Base-by-base conservation (phyloP, 1,284 basidiomycete species). In the Boletus holoroseus region DNA sequence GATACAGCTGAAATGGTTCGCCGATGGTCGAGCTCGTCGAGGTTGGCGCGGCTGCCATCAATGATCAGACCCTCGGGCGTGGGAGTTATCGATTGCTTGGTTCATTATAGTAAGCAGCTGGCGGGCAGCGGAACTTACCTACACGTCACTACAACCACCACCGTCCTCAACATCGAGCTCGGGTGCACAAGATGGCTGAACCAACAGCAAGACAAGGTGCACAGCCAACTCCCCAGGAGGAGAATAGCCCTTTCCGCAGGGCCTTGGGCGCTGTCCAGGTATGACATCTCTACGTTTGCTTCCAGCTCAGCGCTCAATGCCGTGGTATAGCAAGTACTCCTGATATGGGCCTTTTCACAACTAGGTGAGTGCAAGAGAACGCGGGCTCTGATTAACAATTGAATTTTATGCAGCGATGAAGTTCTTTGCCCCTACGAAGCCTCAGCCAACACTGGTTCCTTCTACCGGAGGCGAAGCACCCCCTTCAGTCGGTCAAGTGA, bases 301-400 rank as follows among this genome's bases (percentile, higher is more conserved):
- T 16, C 20, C 3, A 3, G 38, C 40, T 27, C 32, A 20, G 28
- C 26, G n/a, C 50, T 51, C 44, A 58, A 40, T 13, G 15, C 4
- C 28, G 44, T 45, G 45, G 16, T 54, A 41, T 49, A 88, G 85
- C 84, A 87, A 87, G 64, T 80, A 16, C 68, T 88, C 39, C 56
- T 88, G 47, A 68, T 83, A 50, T 87, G 76, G 72, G 74, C 74
- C 20, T 60, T 85, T 35, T 75, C 79, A 38, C 83, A 86, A 64
- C 60, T 85, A 34, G 79, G 85, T 85, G 58, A 50, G 78, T 68
- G 15, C 39, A 27, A 42, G 47, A 49, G 37, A 43, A 37, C 28
- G 16, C 42, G 26, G 9, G 4, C 12, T 5, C 24, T 3, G 24
- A 11, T 27, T 31, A 22, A 55, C 16, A 22, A 20, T 35, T 50